These are phyloP conservation scores for Populus alba DNA, from an alignment of 345 rosid species.

Conservation along the genomic window DNA sequence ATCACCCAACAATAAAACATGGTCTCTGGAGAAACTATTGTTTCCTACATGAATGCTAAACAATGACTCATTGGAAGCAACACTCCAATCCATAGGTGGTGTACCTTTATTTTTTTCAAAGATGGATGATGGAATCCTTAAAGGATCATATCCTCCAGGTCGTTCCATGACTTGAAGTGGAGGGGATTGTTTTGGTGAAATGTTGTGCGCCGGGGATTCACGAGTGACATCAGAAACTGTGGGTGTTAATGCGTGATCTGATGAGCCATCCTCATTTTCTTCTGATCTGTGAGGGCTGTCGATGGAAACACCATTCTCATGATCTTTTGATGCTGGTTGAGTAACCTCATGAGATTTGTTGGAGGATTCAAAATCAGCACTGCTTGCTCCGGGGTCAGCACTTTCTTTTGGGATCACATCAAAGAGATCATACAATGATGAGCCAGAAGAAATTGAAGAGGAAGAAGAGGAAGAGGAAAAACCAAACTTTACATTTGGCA, in stretches of 20 bases:
- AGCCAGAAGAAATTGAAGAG: slow-evolving; percentile 26
- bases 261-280: slow-evolving; percentile 14
- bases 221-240: slow-evolving; percentile 42
- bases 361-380: neutral
- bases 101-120: slow-evolving; percentile 45
- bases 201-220: slow-evolving; percentile 21
- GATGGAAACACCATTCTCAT: neutral
- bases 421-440: slow-evolving; percentile 41
- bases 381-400: neutral
- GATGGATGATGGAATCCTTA: slow-evolving; percentile 53
- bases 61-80: slow-evolving; percentile 60
- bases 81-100: slow-evolving; percentile 58
- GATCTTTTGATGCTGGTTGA: slow-evolving; percentile 3
- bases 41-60: slow-evolving; percentile 67
- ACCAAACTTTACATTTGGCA: slow-evolving; percentile 12
- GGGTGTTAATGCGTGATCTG: slow-evolving; percentile 21
- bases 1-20: slow-evolving; percentile 13
- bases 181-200: slow-evolving; percentile 54
- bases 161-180: slow-evolving; percentile 74
- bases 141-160: slow-evolving; percentile 39
- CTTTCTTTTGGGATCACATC: slow-evolving; percentile 7
- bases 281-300: slow-evolving; percentile 22
- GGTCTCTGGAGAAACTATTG: slow-evolving; percentile 48
- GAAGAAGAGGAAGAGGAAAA: slow-evolving; percentile 33
- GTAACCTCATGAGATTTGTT: neutral